A percentile compares a stretch with the other conserved stretches of the same genome.
phyloP scores from a whole-genome alignment of 805 yeast species.

The Ogataea glucozyma region DNA sequence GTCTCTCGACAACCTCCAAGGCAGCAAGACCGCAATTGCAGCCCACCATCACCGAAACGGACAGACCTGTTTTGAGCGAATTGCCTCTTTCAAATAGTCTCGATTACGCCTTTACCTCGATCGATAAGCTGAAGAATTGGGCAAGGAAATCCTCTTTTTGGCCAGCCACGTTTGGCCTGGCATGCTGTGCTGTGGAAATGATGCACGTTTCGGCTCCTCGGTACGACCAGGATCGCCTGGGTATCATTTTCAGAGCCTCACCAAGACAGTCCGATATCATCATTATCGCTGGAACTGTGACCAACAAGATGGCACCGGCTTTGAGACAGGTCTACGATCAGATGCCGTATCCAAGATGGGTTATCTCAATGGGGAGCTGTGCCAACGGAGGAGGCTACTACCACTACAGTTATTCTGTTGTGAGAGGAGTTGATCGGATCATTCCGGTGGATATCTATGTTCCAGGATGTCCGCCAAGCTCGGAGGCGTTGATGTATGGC shows the following conservation, averaged over 20 bases:
- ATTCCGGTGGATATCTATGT: constrained; percentile 89
- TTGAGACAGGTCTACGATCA: constrained; percentile 90
- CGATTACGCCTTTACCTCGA: constrained; percentile 79
- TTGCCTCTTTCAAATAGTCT: constrained; percentile 58
- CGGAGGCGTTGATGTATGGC: constrained; percentile 90
- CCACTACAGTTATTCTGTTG: constrained; percentile 86
- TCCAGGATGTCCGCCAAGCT: constrained; percentile 92
- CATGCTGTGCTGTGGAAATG: constrained; percentile 95
- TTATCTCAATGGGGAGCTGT: constrained; percentile 90
- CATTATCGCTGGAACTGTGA: constrained; percentile 90
- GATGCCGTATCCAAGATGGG: constrained; percentile 96
- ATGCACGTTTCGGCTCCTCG: constrained; percentile 92
- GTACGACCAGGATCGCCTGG: constrained; percentile 89
- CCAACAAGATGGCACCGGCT: constrained; percentile 93
- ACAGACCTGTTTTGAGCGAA: constrained; percentile 70
- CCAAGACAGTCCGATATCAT: constrained; percentile 91
- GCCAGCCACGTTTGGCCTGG: constrained; percentile 91
- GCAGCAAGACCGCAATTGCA: constrained; percentile 33
- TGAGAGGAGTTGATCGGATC: constrained; percentile 85
- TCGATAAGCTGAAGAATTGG: constrained; percentile 86
- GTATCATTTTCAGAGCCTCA: constrained; percentile 90
- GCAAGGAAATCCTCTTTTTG: constrained; percentile 89
- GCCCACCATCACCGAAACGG: constrained; percentile 58
- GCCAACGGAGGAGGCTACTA: constrained; percentile 94
- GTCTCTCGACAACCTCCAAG: constrained; percentile 3